These are phyloP conservation scores for Cyclotella kingstonii DNA, from an alignment of 108 stramenopile species.

Conservation along the genomic window DNA sequence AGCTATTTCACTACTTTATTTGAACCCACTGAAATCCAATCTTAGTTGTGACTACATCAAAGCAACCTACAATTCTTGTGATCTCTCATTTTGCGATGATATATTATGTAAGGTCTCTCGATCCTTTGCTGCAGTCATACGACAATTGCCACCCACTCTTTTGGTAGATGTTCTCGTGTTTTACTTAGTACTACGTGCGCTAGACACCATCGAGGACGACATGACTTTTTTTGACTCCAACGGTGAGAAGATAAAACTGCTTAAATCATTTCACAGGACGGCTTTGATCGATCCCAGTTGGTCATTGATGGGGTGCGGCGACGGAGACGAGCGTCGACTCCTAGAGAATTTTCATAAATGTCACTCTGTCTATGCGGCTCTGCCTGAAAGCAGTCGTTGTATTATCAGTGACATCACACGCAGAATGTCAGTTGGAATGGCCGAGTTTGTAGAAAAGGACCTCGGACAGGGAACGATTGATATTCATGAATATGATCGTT, in stretches of 20 bases:
- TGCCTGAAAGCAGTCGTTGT: conserved; percentile 56
- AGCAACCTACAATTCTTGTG: conserved; percentile 51
- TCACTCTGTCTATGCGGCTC: conserved; percentile 74
- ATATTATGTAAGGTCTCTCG: conserved; percentile 95
- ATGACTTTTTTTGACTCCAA: conserved; percentile 85
- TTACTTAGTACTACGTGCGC: conserved; percentile 94
- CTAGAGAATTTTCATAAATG: conserved; percentile 92
- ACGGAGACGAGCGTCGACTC: conserved; percentile 89
- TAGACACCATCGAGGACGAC: conserved; percentile 99
- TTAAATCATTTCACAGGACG: conserved; percentile 84
- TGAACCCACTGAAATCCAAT: conserved; percentile 81
- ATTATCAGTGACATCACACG: conserved; percentile 95
- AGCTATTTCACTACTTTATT: conserved; percentile 72
- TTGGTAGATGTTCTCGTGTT: conserved; percentile 94
- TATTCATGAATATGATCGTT: conserved; percentile 89
- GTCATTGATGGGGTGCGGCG: conserved; percentile 91
- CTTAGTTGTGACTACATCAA: conserved; percentile 59
- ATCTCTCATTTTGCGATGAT: conserved; percentile 92
- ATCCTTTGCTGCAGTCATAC: conserved; percentile 97
- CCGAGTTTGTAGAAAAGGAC: conserved; percentile 95
- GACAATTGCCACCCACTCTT: conserved; percentile 83
- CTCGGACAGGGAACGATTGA: conserved; percentile 95
- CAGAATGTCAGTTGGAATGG: conserved; percentile 97
- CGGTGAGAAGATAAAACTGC: conserved; percentile 80
- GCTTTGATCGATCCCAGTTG: conserved; percentile 86